Conservation (phyloP, 208 protist genomes). For the Novymonas esmeraldas region DNA sequence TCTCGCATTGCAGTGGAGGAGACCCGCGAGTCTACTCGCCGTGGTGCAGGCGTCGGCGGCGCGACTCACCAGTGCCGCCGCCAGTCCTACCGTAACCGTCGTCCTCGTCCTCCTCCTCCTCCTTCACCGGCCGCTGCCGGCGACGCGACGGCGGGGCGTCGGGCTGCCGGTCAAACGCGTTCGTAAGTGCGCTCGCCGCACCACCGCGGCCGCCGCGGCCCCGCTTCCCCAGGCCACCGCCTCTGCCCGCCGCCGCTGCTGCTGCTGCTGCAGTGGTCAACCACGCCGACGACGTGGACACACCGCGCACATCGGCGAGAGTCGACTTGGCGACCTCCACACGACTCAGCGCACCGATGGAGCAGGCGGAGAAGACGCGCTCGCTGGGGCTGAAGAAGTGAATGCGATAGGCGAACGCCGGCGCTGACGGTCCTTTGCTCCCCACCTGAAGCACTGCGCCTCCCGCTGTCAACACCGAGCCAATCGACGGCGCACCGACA, state of each 20-base stretch:
- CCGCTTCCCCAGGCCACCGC: conserved; percentile 15
- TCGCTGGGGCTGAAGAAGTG: conserved; percentile 72
- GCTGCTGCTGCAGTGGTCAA: conserved; percentile 9
- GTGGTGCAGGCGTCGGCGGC: conserved; percentile 12
- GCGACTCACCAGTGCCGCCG: not conserved
- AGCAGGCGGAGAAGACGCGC: conserved; percentile 77
- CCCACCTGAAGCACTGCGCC: conserved; percentile 16
- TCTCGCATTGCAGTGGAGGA: too few species aligned
- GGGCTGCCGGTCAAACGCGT: conserved; percentile 11
- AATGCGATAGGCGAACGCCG: conserved; percentile 65
- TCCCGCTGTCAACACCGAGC: too few species aligned
- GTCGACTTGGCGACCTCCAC: conserved; percentile 66
- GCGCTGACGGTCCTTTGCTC: conserved; percentile 23
- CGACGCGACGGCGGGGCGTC: conserved; percentile 24
- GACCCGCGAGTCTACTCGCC: conserved; percentile 2
- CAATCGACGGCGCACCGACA: too few species aligned
- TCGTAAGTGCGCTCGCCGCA: not conserved
- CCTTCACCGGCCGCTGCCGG: not conserved
- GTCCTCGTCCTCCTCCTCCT: conserved; percentile 13
- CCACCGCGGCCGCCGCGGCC: conserved; percentile 2
- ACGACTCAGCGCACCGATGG: conserved; percentile 65
- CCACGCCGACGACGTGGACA: conserved; percentile 1
- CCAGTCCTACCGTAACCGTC: not conserved
- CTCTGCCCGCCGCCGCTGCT: not conserved
- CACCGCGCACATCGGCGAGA: conserved; percentile 11